Base-by-base conservation (phyloP, 331 rosid genomes). In the Pyracantha coccinea region DNA sequence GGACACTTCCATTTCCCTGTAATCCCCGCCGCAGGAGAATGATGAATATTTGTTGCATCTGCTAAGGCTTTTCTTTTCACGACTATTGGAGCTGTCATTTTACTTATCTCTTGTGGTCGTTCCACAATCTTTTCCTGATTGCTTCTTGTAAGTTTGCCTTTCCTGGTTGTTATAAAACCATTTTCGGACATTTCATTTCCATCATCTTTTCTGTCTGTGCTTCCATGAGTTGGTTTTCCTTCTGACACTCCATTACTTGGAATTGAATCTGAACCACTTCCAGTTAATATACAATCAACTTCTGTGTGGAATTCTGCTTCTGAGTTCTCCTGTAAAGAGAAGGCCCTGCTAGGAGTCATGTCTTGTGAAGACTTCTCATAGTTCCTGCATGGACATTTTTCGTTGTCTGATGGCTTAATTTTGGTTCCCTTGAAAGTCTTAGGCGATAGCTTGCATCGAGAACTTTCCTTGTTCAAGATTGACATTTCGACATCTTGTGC, bases 1-100 rank as follows among this genome's bases (percentile, higher is more conserved):
- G 93, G 98, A 77, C 96, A 91, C 71, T 61, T 76, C 98, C 96
- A 93, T 82, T 91, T 87, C 71, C 97, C 98, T 60, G 87, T 83
- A 58, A 83, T 75, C 81, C 78, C 91, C 6, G 50, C 11, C 10
- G 4, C 83, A 76, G 73, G 69, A 35, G 83, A 83, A 38, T 75
- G 78, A 24, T 74, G 72, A 60, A 82, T 33, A 81, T 88, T 90
- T 77, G 92, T 92, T 90, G 83, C 74, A 45, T 92, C 96, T 55
- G 86, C 44, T 29, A 90, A 71, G 17, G 86, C 75, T 81, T 68
- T 87, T 77, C 91, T 84, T 74, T 83, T 79, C 28, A 45, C 14
- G 23, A n/a, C 66, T 72, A 54, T 13, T 17, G 77, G 32, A 77
- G 57, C 73, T 75, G 66, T 24, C 69, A 57, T 82, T 52, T 28